Evolutionary conservation across 768 basidiomycete genomes (phyloP).

Genomic region (Russula emetica): DNA sequence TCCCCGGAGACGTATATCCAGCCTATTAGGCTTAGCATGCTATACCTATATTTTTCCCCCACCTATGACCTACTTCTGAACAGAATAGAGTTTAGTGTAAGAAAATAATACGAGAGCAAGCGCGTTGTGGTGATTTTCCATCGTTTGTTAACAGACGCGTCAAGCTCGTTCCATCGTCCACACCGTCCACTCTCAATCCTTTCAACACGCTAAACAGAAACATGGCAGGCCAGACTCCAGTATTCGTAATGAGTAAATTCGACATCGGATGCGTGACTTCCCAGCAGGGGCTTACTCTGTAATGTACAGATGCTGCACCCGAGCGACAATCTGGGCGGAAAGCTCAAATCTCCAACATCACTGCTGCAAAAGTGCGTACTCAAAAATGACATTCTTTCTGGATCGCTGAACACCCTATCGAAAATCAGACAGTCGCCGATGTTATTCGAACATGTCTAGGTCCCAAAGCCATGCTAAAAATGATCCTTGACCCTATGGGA

Average conservation of each 20-base stretch:
- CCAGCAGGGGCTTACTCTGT: constrained; percentile 10
- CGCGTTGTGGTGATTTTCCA: background rate
- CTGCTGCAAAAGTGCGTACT: constrained; percentile 79
- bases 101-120: background rate
- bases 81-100: background rate
- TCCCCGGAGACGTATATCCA: background rate
- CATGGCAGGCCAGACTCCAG: constrained; percentile 61
- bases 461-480: constrained; percentile 98
- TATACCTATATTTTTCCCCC: background rate
- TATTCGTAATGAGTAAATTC: constrained; percentile 72
- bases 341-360: constrained; percentile 95
- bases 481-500: constrained; percentile 99
- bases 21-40: background rate
- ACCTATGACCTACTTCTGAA: background rate
- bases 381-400: background rate
- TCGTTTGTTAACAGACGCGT: background rate
- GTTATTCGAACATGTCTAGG: constrained; percentile 97
- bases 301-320: constrained; percentile 74
- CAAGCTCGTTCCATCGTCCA: background rate
- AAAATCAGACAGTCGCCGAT: constrained; percentile 84
- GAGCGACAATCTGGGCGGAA: constrained; percentile 92
- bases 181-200: background rate
- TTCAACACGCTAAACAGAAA: constrained; percentile 14
- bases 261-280: background rate
- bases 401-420: constrained; percentile 12